Base-by-base conservation (phyloP, 2,329 filamentous ascomycete genomes). In the Ophiosphaerella korrae region DNA sequence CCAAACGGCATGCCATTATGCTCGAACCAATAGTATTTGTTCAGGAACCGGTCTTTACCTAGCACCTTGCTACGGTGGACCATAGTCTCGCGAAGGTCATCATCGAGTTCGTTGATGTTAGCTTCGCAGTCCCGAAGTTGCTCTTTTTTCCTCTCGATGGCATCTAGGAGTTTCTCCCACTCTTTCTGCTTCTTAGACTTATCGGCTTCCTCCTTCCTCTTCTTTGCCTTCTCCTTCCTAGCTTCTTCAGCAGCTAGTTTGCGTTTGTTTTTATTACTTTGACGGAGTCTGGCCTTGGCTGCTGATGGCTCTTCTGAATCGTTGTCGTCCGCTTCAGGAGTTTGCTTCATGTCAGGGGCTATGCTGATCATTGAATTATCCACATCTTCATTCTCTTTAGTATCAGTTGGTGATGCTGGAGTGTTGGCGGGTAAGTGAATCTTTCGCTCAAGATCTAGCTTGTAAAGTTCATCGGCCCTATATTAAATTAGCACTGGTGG, bases 21-120 rank as follows among this genome's bases (percentile, higher is more conserved):
- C 75, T 99, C 94, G 72, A 97, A 97, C 93, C 94, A 99, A 80
- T 95, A 97, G 75, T 97, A 99, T 46, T 93, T 86, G 74, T 99
- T 97, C 86, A 93, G 96, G 80, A 96, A 99, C 38, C 94, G 86
- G 75, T 99, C 94, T 72, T 94, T 93, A 53, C 94, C 94, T 23
- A 99, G 81, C 14, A 93, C 86, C 56, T 90, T 87, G 14, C 92
- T 96, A 55, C 94, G 88, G 32, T 92, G 90, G 64, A 93, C 96
- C 73, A 97, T 90, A 35, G 92, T 92, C 75, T 97, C 93, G 45
- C 94, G 89, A 39, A 99, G 81, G 70, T 97, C 92, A 64, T 95
- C 92, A 64, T 97, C 93, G 44, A 96, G 84, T 29, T 88, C 83
- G 3, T 86, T 86, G 57, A 99, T 95, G 65, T 93, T 88, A 5